Conservation (phyloP, 176 grass and related monocot genomes). For the Carex parvula region DNA sequence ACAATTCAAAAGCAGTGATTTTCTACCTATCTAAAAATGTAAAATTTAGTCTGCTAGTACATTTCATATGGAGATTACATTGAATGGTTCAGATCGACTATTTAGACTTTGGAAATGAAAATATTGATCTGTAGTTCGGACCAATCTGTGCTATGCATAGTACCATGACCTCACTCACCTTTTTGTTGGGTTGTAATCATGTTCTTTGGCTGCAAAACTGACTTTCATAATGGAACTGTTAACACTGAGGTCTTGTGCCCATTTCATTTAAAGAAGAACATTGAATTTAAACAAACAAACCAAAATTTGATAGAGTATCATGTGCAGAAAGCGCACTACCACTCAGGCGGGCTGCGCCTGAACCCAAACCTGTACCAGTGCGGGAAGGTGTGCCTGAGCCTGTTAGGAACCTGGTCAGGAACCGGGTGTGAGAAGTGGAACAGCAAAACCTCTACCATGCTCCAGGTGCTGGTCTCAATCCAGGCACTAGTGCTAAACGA, state of each 20-base stretch:
- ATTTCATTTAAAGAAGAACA: not conserved
- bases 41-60: too few species aligned
- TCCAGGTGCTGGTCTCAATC: constrained; percentile 87
- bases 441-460: constrained; percentile 72
- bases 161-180: too few species aligned
- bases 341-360: constrained; percentile 66
- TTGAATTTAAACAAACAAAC: constrained; percentile 20
- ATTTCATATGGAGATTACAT: too few species aligned
- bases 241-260: not conserved
- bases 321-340: constrained; percentile 64
- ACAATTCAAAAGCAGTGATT: too few species aligned
- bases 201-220: not conserved
- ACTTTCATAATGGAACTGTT: not conserved
- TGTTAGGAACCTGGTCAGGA: constrained; percentile 75
- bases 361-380: constrained; percentile 87
- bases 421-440: constrained; percentile 76
- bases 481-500: constrained; percentile 91
- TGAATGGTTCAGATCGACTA: too few species aligned
- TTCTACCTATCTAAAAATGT: too few species aligned
- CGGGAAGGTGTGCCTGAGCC: constrained; percentile 91
- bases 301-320: constrained; percentile 15
- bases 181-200: not conserved
- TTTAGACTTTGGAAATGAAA: too few species aligned
- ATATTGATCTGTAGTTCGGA: too few species aligned
- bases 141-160: too few species aligned